These are phyloP conservation scores for Pseudocohnilembus persalinus DNA, from an alignment of 169 alveolate genomes.

Conservation along the genomic window DNA sequence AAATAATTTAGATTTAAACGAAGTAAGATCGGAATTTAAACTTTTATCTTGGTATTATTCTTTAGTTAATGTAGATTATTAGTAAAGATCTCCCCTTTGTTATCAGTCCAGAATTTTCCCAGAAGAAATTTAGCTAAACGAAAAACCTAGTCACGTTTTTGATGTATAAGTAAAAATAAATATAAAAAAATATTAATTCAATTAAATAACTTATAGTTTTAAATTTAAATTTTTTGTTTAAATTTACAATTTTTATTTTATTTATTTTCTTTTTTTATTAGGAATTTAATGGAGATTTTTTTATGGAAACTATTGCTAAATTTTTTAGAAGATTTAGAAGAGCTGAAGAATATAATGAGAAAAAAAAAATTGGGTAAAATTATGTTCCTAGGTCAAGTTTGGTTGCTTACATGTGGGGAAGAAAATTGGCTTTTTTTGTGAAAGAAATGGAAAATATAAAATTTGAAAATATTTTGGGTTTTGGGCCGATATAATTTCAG, in stretches of 20 bases:
- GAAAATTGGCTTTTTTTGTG: slow-evolving; percentile 34
- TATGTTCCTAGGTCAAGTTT: slow-evolving; percentile 20
- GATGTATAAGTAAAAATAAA: too few relatives aligned
- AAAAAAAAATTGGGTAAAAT: background rate
- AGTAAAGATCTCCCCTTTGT: background rate
- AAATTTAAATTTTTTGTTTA: too few relatives aligned
- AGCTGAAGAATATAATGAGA: background rate
- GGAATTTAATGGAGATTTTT: slow-evolving; percentile 42
- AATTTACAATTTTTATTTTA: too few relatives aligned
- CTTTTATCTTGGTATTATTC: background rate
- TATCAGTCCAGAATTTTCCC: background rate
- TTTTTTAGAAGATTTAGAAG: slow-evolving; percentile 17
- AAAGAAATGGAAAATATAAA: slow-evolving; percentile 38
- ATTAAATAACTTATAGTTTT: too few relatives aligned
- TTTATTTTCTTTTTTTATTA: too few relatives aligned
- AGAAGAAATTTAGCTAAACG: background rate
- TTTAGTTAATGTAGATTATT: too few relatives aligned
- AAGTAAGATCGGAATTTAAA: too few relatives aligned
- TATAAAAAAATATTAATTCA: too few relatives aligned
- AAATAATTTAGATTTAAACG: background rate
- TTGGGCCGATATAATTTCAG: slow-evolving; percentile 17
- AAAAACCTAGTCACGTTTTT: background rate
- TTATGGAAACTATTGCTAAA: slow-evolving; percentile 29
- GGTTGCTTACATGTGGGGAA: slow-evolving; percentile 42
- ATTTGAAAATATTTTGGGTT: background rate